These are phyloP conservation scores for Podospora sp. DNA, from an alignment of 495 filamentous ascomycete genomes.

Conservation along the genomic window DNA sequence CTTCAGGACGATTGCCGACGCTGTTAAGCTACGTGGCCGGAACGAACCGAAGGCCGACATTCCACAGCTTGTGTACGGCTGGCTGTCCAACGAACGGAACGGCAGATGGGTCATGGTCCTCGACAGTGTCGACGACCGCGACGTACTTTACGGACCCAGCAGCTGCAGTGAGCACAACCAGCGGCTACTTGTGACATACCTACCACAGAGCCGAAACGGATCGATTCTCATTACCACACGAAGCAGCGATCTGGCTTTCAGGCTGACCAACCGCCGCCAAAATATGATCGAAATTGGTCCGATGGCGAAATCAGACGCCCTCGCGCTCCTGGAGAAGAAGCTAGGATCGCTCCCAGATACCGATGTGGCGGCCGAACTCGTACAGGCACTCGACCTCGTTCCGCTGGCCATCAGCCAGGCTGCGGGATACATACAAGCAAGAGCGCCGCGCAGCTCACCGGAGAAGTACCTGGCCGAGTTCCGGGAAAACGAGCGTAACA, in stretches of 20 bases:
- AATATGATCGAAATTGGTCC: conserved; percentile 28
- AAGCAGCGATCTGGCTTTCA: conserved; percentile 28
- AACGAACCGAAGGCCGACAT: conserved; percentile 42
- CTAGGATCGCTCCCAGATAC: conserved; percentile 26
- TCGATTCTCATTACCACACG: conserved; percentile 42
- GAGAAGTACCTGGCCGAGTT: conserved; percentile 46
- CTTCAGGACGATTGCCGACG: conserved; percentile 36
- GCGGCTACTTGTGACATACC: conserved; percentile 32
- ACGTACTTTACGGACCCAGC: conserved; percentile 29
- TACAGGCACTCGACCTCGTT: conserved; percentile 45
- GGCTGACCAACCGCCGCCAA: conserved; percentile 26
- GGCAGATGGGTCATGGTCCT: conserved; percentile 19
- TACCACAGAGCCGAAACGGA: conserved; percentile 42
- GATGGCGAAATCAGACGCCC: conserved; percentile 29
- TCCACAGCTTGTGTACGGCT: conserved; percentile 41
- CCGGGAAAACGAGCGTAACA: conserved; percentile 35
- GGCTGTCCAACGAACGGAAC: conserved; percentile 43
- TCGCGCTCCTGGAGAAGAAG: conserved; percentile 36
- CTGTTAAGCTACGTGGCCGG: conserved; percentile 37
- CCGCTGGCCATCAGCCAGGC: conserved; percentile 56
- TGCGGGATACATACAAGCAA: conserved; percentile 46
- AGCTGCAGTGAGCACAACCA: conserved; percentile 9
- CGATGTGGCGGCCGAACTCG: conserved; percentile 31
- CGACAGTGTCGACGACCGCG: conserved; percentile 44
- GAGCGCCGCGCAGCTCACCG: conserved; percentile 28